Percentiles rank a stretch among this genome's conserved stretches.
phyloP scores from a whole-genome alignment of 306 rosid genomes.

The Vicia faba region DNA sequence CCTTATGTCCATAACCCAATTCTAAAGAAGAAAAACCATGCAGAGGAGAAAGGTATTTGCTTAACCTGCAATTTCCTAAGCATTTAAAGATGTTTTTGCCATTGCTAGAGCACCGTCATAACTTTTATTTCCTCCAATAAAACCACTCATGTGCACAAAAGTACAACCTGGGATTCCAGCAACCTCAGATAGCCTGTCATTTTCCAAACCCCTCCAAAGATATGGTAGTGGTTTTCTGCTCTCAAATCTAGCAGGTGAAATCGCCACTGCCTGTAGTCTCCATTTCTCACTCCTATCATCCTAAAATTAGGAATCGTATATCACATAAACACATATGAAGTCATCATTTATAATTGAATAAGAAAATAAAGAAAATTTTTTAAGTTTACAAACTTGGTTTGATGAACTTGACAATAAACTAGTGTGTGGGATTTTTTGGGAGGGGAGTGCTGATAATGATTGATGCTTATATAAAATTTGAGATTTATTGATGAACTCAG shows the following conservation, averaged over 20 bases:
- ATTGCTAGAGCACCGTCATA: constrained; percentile 58
- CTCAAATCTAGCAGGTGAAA: constrained; percentile 52
- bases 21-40: not conserved
- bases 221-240: constrained; percentile 57
- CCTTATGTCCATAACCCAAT: constrained; percentile 8
- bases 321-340: not conserved
- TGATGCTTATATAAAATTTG: constrained; percentile 13
- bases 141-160: constrained; percentile 67
- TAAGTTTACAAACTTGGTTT: not conserved
- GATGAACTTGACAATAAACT: not conserved
- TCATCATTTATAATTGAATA: not conserved
- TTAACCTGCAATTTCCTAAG: constrained; percentile 35
- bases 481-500: not conserved
- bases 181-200: constrained; percentile 58
- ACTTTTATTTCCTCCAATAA: constrained; percentile 60
- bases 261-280: constrained; percentile 63
- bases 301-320: constrained; percentile 33
- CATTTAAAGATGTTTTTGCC: constrained; percentile 55
- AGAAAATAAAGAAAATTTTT: not conserved
- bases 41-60: not conserved
- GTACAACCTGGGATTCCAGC: constrained; percentile 55
- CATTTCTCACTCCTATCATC: constrained; percentile 57
- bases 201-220: constrained; percentile 61
- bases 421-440: not conserved
- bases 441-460: constrained; percentile 4